A percentile compares a stretch with the other conserved stretches of the same genome.
Evolutionary conservation across 192 early-diverging fungal genomes (phyloP).

Genomic region (Backusella tarrabulga): DNA sequence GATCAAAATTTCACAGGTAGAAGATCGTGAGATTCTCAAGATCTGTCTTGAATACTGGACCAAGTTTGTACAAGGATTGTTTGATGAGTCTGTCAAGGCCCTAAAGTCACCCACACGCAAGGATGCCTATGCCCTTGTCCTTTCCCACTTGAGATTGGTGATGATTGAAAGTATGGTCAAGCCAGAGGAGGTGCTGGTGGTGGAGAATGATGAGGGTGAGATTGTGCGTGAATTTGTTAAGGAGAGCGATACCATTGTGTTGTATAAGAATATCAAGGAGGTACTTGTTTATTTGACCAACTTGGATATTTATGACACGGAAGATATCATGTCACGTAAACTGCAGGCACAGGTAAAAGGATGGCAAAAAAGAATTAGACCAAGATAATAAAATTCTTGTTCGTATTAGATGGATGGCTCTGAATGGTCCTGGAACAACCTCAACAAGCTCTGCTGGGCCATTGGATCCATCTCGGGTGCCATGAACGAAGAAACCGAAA

Average conservation of each 20-base stretch:
- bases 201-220: constrained; percentile 99
- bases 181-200: constrained; percentile 96
- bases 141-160: constrained; percentile 84
- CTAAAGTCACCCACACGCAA: constrained; percentile 49
- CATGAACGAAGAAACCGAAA: constrained; percentile 96
- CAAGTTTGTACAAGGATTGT: constrained; percentile 84
- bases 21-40: constrained; percentile 98
- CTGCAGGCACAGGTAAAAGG: constrained; percentile 74
- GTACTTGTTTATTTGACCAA: constrained; percentile 97
- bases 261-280: constrained; percentile 98
- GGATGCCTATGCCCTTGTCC: constrained; percentile 76
- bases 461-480: constrained; percentile 98
- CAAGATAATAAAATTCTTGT: neutral
- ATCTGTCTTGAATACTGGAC: constrained; percentile 98
- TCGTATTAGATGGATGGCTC: constrained; percentile 74
- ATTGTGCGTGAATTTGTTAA: constrained; percentile 96
- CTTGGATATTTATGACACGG: constrained; percentile 91
- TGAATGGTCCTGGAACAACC: constrained; percentile 97
- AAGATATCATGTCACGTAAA: constrained; percentile 95
- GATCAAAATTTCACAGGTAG: constrained; percentile 85
- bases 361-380: neutral
- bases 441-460: constrained; percentile 99
- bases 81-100: constrained; percentile 71
- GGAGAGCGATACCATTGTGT: constrained; percentile 95
- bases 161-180: constrained; percentile 99